Evolutionary conservation across 2,329 filamentous ascomycete species (phyloP), one percentile per base, ranked within the genome.

Genomic region (Metarhizium guizhouense): DNA sequence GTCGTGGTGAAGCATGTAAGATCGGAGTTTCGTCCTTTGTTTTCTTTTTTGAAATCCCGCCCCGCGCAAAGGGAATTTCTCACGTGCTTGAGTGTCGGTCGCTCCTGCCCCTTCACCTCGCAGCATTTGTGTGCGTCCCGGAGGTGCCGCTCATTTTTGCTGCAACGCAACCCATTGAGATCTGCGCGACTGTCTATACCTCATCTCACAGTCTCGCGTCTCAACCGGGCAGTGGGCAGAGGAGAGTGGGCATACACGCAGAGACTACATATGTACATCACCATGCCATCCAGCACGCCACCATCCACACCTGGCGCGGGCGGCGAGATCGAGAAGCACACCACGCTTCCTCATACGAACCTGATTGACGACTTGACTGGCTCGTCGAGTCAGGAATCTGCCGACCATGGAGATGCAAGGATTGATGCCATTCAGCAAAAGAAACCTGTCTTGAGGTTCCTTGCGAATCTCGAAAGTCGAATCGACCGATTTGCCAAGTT

Each of bases 401-500:
- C 8, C 32, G 50, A 48, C 34, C 25, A 32, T 48, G 32, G 42
- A 7, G 43, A 52, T 36, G 32, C 45, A 4, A 42, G 40, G 16
- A 20, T 49, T 32, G 32, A 49, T 16, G n/a, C 18, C 29, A 52
- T 55, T 7, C 54, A 29, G 32, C 40, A 52, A 38, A 47, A 18
- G n/a, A 48, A 49, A 7, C 18, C 42, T 8, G 43, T 52, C 10
- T 29, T 55, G 25, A 48, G 50, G 18, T 55, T 55, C 18, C 40
- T 55, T 20, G 54, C 18, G 2, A 47, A 40, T 10, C 34, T 52
- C 16, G 54, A 55, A n/a, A 52, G 54, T 47, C 54, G 54, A 20
- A 52, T 55, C 8, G 43, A 52, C 34, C 47, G 14, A n/a, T 48
- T 49, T 32, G 43, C 54, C 40, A 48, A 49, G 13, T 55, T 55